Percentiles rank a stretch among this genome's conserved stretches.
phyloP scores from a whole-genome alignment of 495 filamentous ascomycete species.

The Aspergillus ostianus region DNA sequence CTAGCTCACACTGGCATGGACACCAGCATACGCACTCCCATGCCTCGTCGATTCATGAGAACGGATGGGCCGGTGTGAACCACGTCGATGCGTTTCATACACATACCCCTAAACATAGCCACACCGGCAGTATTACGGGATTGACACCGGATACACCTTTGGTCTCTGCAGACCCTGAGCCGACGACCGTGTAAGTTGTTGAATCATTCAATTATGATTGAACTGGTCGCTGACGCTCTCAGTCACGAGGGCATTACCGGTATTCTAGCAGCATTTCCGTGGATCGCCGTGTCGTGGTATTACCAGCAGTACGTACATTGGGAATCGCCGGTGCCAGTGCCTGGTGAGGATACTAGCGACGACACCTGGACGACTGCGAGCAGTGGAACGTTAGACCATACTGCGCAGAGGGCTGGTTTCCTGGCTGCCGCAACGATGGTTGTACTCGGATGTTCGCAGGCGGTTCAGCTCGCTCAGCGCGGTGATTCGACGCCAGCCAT shows the following conservation, averaged over 20 bases:
- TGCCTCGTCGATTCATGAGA: constrained; percentile 20
- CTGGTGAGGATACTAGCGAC: constrained; percentile 10
- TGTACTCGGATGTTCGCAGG: constrained; percentile 28
- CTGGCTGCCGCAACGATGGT: constrained; percentile 26
- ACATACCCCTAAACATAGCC: constrained; percentile 17
- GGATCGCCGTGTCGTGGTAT: constrained; percentile 45
- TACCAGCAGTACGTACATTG: constrained; percentile 29
- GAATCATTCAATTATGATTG: background rate
- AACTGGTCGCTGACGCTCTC: constrained; percentile 14
- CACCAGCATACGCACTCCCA: constrained; percentile 32
- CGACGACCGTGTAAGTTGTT: constrained; percentile 15
- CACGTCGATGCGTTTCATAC: constrained; percentile 10
- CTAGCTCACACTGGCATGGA: constrained; percentile 18
- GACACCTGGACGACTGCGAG: background rate
- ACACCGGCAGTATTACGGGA: constrained; percentile 14
- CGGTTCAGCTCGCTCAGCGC: constrained; percentile 16
- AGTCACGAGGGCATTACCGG: constrained; percentile 37
- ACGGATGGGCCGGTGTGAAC: constrained; percentile 3
- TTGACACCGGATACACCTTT: constrained; percentile 7
- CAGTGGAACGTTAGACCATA: constrained; percentile 12
- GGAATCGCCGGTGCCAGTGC: constrained; percentile 1
- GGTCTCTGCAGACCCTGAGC: constrained; percentile 1
- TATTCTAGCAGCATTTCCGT: constrained; percentile 35
- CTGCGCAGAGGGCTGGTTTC: constrained; percentile 9
- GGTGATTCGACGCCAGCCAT: constrained; percentile 16